Evolutionary conservation across 176 grass and related monocot genomes (phyloP).

Genomic region (Echinochloa phyllopogon): DNA sequence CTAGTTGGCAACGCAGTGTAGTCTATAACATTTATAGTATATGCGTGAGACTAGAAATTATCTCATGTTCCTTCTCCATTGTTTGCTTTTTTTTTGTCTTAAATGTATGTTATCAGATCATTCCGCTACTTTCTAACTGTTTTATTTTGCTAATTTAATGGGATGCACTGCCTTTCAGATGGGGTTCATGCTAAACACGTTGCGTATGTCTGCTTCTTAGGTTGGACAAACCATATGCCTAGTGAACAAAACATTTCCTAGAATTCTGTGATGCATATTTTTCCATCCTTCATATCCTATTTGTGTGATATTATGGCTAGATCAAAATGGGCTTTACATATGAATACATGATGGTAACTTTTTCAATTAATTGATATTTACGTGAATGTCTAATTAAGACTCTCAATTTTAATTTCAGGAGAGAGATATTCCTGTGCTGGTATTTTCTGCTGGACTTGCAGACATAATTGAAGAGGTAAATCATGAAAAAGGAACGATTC

Average conservation of each 20-base stretch:
- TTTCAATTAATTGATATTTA: constrained; percentile 2
- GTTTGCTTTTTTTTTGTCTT: neutral
- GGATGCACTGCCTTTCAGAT: neutral
- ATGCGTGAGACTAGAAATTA: neutral
- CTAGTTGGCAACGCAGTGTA: constrained; percentile 14
- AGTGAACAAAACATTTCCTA: constrained; percentile 1
- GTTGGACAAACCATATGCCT: neutral
- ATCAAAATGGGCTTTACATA: neutral
- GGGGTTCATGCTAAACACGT: constrained; percentile 4
- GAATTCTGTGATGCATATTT: neutral
- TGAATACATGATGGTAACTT: neutral
- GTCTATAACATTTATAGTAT: neutral
- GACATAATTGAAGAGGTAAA: constrained; percentile 95
- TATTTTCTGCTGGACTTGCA: constrained; percentile 98
- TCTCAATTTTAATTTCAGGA: constrained; percentile 60
- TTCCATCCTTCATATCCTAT: neutral
- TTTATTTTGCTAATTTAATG: neutral
- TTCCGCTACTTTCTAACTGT: neutral
- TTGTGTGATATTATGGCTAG: constrained; percentile 35
- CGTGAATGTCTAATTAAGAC: constrained; percentile 5
- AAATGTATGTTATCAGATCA: neutral
- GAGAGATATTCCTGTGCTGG: constrained; percentile 76
- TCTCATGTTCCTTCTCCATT: neutral
- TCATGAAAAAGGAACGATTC: constrained; percentile 7
- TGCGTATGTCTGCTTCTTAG: neutral